A percentile compares a stretch with the other conserved stretches of the same genome.
Evolutionary conservation across 768 basidiomycete genomes (phyloP).

Genomic region (Leccinum disarticulatum): DNA sequence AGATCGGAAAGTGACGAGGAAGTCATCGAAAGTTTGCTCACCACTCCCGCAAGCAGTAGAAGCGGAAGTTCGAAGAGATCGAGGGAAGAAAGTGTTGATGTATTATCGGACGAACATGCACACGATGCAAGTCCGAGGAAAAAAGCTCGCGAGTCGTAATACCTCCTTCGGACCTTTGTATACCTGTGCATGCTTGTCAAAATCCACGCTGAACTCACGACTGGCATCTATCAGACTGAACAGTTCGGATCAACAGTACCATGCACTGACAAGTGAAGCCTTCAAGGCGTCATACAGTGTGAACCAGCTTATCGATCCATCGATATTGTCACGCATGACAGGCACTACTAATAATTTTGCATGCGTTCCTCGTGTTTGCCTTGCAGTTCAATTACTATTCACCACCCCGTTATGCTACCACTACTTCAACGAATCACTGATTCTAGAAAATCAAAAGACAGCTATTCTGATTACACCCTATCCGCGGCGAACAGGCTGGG

Average conservation of each 20-base stretch:
- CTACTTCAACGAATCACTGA: slow-evolving; percentile 31
- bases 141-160: slow-evolving; percentile 15
- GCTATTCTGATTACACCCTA: slow-evolving; percentile 11
- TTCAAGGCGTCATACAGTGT: background rate
- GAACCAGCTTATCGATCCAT: slow-evolving; percentile 2
- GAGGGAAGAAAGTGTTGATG: slow-evolving; percentile 9
- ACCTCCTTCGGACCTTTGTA: background rate
- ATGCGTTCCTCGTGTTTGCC: slow-evolving; percentile 73
- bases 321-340: background rate
- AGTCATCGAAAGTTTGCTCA: slow-evolving; percentile 24
- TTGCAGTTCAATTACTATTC: slow-evolving; percentile 38
- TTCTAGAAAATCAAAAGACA: background rate
- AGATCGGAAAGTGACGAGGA: slow-evolving; percentile 29
- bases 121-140: slow-evolving; percentile 11
- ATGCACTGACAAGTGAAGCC: background rate
- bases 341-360: background rate
- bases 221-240: background rate
- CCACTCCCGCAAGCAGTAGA: slow-evolving; percentile 22
- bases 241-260: background rate
- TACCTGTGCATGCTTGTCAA: background rate
- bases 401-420: slow-evolving; percentile 25
- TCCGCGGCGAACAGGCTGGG: slow-evolving; percentile 58
- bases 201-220: slow-evolving; percentile 2
- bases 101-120: slow-evolving; percentile 2
- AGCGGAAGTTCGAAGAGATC: slow-evolving; percentile 17